These are phyloP conservation scores for Pythium sukuiense DNA, from an alignment of 352 stramenopile species.

Conservation along the genomic window DNA sequence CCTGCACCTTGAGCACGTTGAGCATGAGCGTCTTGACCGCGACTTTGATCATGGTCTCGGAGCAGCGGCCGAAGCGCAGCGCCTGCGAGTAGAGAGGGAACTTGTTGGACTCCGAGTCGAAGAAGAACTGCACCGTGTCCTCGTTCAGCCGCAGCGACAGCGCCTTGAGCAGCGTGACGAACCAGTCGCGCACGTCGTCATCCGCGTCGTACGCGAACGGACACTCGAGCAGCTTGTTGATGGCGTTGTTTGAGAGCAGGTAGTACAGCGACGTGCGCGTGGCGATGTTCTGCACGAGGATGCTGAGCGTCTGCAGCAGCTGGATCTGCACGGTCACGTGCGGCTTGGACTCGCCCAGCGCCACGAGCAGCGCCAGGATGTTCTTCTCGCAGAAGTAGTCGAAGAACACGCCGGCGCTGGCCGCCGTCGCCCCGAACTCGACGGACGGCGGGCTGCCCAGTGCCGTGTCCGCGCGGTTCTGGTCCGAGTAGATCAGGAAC, in stretches of 20 bases:
- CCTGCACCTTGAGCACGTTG: constrained; percentile 78
- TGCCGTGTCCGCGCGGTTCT: constrained; percentile 46
- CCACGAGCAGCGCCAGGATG: constrained; percentile 90
- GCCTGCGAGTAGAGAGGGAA: constrained; percentile 82
- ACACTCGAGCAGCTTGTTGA: constrained; percentile 92
- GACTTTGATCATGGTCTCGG: constrained; percentile 85
- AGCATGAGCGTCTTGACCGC: constrained; percentile 87
- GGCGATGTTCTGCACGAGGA: constrained; percentile 90
- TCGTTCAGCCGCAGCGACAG: constrained; percentile 83
- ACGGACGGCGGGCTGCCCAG: constrained; percentile 19
- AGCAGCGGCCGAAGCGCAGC: constrained; percentile 65
- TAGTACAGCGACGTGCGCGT: constrained; percentile 93
- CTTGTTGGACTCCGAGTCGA: constrained; percentile 45
- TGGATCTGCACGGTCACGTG: constrained; percentile 87
- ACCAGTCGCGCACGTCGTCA: constrained; percentile 90
- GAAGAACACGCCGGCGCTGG: constrained; percentile 79
- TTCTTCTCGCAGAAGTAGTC: constrained; percentile 98
- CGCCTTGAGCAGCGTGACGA: constrained; percentile 87
- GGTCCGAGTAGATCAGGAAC: constrained; percentile 89
- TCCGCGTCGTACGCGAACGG: constrained; percentile 61
- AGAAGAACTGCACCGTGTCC: constrained; percentile 91
- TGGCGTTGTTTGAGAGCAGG: constrained; percentile 94
- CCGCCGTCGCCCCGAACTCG: constrained; percentile 24
- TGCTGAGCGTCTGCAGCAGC: constrained; percentile 92
- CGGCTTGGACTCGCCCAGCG: constrained; percentile 60